These are phyloP conservation scores for Venturia carpophila DNA, from an alignment of 2,329 filamentous ascomycete species.

Conservation along the genomic window DNA sequence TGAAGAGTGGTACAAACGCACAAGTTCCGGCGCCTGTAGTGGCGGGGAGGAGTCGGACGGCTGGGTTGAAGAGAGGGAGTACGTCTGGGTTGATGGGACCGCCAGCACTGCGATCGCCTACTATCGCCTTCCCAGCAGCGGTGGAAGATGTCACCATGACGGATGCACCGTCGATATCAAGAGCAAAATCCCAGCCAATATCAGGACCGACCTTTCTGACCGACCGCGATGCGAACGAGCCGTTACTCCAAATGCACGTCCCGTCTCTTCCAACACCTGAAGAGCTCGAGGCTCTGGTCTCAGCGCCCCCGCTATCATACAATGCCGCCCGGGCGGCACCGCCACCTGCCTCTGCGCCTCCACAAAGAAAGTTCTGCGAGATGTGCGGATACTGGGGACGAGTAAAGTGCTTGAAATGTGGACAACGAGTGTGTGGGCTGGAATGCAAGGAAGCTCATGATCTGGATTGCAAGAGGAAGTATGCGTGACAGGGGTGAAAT, in stretches of 20 bases:
- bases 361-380: slow-evolving; percentile 60
- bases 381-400: slow-evolving; percentile 78
- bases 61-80: slow-evolving; percentile 16
- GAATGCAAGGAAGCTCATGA: slow-evolving; percentile 66
- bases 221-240: slow-evolving; percentile 33
- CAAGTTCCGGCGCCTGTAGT: neutral
- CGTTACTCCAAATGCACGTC: slow-evolving; percentile 51
- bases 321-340: slow-evolving; percentile 48
- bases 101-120: neutral
- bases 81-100: neutral
- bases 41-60: slow-evolving; percentile 9
- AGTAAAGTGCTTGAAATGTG: slow-evolving; percentile 69
- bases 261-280: slow-evolving; percentile 51
- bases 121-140: neutral
- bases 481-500: neutral
- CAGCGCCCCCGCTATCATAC: slow-evolving; percentile 59
- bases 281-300: slow-evolving; percentile 57
- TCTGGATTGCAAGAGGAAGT: slow-evolving; percentile 14
- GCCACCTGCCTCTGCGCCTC: slow-evolving; percentile 37
- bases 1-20: neutral
- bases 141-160: slow-evolving; percentile 15
- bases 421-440: slow-evolving; percentile 67
- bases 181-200: slow-evolving; percentile 1
- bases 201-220: too few species aligned
- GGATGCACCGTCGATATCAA: slow-evolving; percentile 23